Percentiles rank a stretch among this genome's conserved stretches.
Conservation (phyloP, 305 asterid species). For the Nicotiana rustica region DNA sequence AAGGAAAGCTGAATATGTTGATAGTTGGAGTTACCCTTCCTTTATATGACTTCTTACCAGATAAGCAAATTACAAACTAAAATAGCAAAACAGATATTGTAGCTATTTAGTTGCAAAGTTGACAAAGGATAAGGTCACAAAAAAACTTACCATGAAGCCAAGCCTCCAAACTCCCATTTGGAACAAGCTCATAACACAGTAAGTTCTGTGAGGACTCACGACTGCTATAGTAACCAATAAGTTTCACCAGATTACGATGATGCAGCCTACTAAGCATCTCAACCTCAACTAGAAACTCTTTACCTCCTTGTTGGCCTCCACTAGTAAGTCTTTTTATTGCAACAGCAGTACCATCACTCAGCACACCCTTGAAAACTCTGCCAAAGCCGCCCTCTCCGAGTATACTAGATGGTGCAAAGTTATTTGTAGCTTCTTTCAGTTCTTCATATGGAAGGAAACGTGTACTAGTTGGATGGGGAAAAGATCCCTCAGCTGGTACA, state of each 20-base stretch:
- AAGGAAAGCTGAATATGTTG: constrained; percentile 16
- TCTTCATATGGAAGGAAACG: constrained; percentile 86
- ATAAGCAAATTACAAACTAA: constrained; percentile 4
- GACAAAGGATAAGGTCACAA: neutral
- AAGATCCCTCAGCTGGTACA: constrained; percentile 67
- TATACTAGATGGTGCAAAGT: constrained; percentile 75
- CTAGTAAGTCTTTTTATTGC: constrained; percentile 89
- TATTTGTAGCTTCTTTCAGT: constrained; percentile 88
- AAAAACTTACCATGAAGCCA: constrained; percentile 92
- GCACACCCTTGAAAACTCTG: constrained; percentile 86
- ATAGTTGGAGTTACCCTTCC: constrained; percentile 25
- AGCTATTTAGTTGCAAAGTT: constrained; percentile 4
- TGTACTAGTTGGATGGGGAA: constrained; percentile 88
- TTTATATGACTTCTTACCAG: constrained; percentile 24
- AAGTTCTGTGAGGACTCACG: constrained; percentile 83
- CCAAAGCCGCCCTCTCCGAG: constrained; percentile 99
- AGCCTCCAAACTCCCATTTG: constrained; percentile 96
- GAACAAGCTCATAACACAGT: constrained; percentile 96
- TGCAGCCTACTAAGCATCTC: constrained; percentile 98
- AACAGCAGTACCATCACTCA: constrained; percentile 90
- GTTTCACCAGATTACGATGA: constrained; percentile 96
- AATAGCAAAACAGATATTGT: neutral
- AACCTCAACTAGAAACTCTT: constrained; percentile 93
- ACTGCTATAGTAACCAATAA: constrained; percentile 88
- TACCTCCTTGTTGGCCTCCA: constrained; percentile 98